Evolutionary conservation across 371 early-diverging fungal species (phyloP).

Genomic region (Mortierella sp.): DNA sequence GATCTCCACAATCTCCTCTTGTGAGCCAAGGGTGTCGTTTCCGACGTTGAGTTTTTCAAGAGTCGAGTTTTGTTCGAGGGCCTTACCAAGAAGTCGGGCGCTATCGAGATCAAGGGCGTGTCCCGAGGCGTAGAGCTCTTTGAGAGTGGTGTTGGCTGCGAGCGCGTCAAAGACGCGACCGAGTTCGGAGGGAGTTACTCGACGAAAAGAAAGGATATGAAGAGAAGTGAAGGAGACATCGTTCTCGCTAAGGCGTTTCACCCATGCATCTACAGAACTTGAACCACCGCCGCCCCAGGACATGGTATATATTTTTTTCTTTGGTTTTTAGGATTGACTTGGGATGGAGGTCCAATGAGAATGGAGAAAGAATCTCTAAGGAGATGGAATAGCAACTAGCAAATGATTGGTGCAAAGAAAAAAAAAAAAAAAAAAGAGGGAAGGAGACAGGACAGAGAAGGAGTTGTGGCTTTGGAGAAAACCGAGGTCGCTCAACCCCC

Average conservation of each 20-base stretch:
- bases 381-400: no score
- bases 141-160: constrained; percentile 57
- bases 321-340: background rate
- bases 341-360: background rate
- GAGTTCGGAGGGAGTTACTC: constrained; percentile 59
- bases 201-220: constrained; percentile 71
- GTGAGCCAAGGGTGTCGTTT: constrained; percentile 54
- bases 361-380: background rate
- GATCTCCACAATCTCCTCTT: constrained; percentile 38
- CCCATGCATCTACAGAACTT: constrained; percentile 65
- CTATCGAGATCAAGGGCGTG: constrained; percentile 58
- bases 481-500: no score
- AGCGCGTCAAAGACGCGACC: constrained; percentile 62
- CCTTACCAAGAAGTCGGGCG: constrained; percentile 55
- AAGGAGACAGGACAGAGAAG: background rate
- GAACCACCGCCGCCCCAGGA: constrained; percentile 70
- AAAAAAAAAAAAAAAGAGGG: background rate
- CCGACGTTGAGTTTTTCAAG: constrained; percentile 62
- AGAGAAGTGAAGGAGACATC: constrained; percentile 62
- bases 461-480: no score
- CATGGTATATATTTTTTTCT: constrained; percentile 46
- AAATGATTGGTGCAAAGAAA: background rate
- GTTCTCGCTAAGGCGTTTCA: constrained; percentile 63
- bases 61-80: constrained; percentile 62
- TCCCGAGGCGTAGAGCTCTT: constrained; percentile 67